These are phyloP conservation scores for Leccinum olivaceopallidum DNA, from an alignment of 768 basidiomycete species.

Conservation along the genomic window DNA sequence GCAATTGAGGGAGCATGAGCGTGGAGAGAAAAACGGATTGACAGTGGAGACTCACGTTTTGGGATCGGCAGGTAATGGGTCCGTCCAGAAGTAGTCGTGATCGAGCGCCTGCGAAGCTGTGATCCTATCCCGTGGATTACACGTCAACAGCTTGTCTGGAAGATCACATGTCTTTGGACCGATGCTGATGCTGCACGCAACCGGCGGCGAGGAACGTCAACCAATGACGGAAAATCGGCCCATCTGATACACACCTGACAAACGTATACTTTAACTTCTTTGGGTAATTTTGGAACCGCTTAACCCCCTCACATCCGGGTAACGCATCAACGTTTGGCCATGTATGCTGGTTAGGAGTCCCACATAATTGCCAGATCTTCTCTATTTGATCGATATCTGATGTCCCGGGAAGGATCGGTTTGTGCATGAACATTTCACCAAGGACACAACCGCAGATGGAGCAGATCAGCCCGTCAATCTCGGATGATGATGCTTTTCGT, in stretches of 20 bases:
- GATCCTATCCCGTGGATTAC: conserved; percentile 81
- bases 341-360: conserved; percentile 77
- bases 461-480: conserved; percentile 5
- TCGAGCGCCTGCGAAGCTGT: conserved; percentile 87
- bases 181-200: conserved; percentile 45
- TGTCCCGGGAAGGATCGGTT: conserved; percentile 84
- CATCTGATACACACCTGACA: conserved; percentile 51
- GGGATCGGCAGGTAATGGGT: conserved; percentile 84
- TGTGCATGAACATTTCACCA: conserved; percentile 92
- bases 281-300: conserved; percentile 53
- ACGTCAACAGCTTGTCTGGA: conserved; percentile 75
- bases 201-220: conserved; percentile 7
- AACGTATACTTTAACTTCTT: conserved; percentile 59
- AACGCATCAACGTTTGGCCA: conserved; percentile 78
- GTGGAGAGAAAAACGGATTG: background rate
- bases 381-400: conserved; percentile 92
- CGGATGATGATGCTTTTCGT: background rate
- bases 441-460: conserved; percentile 71
- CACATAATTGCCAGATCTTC: conserved; percentile 89
- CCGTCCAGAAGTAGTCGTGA: conserved; percentile 94
- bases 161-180: conserved; percentile 77
- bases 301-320: conserved; percentile 80
- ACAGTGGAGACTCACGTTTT: conserved; percentile 55
- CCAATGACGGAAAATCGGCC: background rate
- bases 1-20: background rate